Conservation (phyloP, 495 filamentous ascomycete species). For the Neurospora sp. region DNA sequence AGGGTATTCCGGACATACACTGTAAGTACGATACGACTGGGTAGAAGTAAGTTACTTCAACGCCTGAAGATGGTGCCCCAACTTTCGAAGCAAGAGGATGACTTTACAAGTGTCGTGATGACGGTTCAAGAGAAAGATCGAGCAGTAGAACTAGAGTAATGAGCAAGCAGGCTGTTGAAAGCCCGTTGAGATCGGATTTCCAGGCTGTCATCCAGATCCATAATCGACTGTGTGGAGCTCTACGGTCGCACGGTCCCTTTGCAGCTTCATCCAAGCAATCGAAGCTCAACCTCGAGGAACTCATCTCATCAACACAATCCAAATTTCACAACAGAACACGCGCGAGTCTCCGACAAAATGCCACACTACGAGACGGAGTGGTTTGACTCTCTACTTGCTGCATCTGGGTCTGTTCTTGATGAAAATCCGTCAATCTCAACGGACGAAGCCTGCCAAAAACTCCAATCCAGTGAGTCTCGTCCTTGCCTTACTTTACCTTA, state of each 20-base stretch:
- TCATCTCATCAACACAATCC: neutral
- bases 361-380: constrained; percentile 1
- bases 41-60: too few relatives aligned
- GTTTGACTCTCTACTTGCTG: constrained; percentile 4
- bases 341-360: neutral
- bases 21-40: neutral
- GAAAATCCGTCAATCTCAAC: neutral
- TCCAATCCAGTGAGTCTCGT: neutral
- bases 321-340: neutral
- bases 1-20: neutral
- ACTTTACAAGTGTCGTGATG: too few relatives aligned
- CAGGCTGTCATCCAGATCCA: neutral
- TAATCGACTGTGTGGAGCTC: neutral
- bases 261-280: neutral
- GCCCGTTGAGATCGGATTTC: too few relatives aligned
- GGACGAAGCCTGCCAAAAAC: neutral
- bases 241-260: neutral
- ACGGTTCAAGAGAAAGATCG: too few relatives aligned
- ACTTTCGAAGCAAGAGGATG: too few relatives aligned
- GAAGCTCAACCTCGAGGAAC: neutral
- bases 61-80: too few relatives aligned
- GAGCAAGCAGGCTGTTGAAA: too few relatives aligned
- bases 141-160: too few relatives aligned
- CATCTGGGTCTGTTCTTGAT: neutral
- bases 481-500: neutral